Conservation (phyloP, 768 basidiomycete species). For the Gelatoporia subvermispora region DNA sequence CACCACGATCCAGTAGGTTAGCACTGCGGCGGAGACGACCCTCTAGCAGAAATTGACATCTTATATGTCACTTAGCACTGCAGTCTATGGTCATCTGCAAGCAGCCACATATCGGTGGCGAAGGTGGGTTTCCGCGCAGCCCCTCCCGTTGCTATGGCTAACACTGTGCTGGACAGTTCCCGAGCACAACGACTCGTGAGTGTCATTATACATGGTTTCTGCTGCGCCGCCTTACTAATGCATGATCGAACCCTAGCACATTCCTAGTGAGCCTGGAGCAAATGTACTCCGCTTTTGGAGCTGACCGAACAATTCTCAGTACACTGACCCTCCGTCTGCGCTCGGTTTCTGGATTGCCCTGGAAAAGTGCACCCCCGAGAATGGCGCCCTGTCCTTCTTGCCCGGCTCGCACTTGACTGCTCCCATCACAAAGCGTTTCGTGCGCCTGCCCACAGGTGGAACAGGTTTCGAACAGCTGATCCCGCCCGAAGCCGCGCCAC, state of each 20-base stretch:
- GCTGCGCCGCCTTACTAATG: background rate
- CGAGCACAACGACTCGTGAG: constrained; percentile 92
- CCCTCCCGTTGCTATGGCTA: background rate
- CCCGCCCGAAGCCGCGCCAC: constrained; percentile 26
- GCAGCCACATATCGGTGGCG: constrained; percentile 87
- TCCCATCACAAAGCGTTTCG: constrained; percentile 79
- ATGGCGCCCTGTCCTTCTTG: constrained; percentile 84
- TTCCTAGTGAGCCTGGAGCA: constrained; percentile 51
- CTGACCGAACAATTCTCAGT: constrained; percentile 41
- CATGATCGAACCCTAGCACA: constrained; percentile 41
- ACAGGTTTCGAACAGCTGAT: constrained; percentile 77
- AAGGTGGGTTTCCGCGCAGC: constrained; percentile 47
- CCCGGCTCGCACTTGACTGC: constrained; percentile 83
- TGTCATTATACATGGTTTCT: constrained; percentile 6
- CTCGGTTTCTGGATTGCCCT: constrained; percentile 97
- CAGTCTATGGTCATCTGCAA: constrained; percentile 97
- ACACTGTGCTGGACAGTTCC: constrained; percentile 49
- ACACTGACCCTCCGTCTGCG: constrained; percentile 87
- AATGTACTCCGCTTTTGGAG: background rate
- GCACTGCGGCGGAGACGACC: constrained; percentile 11
- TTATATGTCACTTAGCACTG: constrained; percentile 44
- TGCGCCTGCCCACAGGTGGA: constrained; percentile 69
- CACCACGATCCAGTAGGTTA: constrained; percentile 82
- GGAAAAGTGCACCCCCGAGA: constrained; percentile 76
- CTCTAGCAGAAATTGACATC: too few relatives aligned